Evolutionary conservation across 1,139 yeast genomes (phyloP).

Genomic region (Nadsonia starkeyi-henricii): DNA sequence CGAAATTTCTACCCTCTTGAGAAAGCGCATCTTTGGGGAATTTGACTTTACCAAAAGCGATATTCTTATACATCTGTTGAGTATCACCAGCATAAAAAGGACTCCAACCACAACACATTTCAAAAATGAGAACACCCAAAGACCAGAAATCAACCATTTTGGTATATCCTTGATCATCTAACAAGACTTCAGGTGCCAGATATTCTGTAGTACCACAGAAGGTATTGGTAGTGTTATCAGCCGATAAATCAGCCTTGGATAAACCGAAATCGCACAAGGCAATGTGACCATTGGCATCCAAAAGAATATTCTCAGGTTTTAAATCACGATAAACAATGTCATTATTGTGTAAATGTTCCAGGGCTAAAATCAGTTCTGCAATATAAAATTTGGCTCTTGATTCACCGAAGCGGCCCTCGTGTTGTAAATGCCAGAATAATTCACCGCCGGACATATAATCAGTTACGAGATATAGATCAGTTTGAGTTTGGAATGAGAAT

Average conservation of each 20-base stretch:
- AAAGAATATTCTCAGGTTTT: slow-evolving; percentile 83
- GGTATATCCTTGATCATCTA: slow-evolving; percentile 92
- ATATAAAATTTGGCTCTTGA: slow-evolving; percentile 90
- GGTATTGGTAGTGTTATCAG: slow-evolving; percentile 88
- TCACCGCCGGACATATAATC: slow-evolving; percentile 99
- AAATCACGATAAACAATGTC: slow-evolving; percentile 90
- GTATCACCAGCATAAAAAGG: slow-evolving; percentile 96
- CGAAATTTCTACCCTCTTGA: slow-evolving; percentile 85
- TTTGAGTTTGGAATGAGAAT: slow-evolving; percentile 88
- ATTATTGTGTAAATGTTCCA: slow-evolving; percentile 84
- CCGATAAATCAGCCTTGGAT: slow-evolving; percentile 77
- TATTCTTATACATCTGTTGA: slow-evolving; percentile 96
- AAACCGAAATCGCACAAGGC: slow-evolving; percentile 95
- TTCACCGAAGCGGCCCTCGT: slow-evolving; percentile 86
- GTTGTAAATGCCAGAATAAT: slow-evolving; percentile 92
- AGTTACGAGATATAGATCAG: slow-evolving; percentile 82
- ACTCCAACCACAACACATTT: slow-evolving; percentile 99
- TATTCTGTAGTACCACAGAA: slow-evolving; percentile 98
- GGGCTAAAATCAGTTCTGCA: slow-evolving; percentile 83
- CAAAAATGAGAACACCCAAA: slow-evolving; percentile 79
- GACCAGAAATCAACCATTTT: slow-evolving; percentile 98
- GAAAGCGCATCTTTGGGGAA: slow-evolving; percentile 92
- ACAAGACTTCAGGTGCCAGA: slow-evolving; percentile 82
- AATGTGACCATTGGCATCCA: slow-evolving; percentile 94
- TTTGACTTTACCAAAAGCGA: slow-evolving; percentile 93